Conservation (phyloP, 2,329 filamentous ascomycete species). For the Exophiala oligosperma region DNA sequence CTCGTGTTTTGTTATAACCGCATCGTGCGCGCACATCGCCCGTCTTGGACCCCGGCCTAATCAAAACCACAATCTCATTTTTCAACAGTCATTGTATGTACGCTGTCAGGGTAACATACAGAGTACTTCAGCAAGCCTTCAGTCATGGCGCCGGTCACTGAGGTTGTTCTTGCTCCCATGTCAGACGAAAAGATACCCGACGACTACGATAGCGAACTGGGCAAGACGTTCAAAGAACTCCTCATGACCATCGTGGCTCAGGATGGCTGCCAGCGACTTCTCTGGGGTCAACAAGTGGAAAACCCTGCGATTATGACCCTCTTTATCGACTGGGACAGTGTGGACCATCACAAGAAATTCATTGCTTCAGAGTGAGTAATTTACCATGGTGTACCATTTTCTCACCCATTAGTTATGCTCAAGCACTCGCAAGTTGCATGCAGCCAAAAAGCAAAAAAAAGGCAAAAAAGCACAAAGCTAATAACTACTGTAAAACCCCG, state of each 20-base stretch:
- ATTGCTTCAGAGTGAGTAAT: constrained; percentile 24
- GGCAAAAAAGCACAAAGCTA: neutral
- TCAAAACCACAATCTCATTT: neutral
- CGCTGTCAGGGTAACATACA: too few species aligned
- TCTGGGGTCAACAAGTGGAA: constrained; percentile 30
- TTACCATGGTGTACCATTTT: neutral
- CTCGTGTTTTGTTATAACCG: too few species aligned
- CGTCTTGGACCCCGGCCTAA: too few species aligned
- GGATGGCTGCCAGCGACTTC: constrained; percentile 27
- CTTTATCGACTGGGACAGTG: constrained; percentile 32
- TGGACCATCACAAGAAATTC: constrained; percentile 32
- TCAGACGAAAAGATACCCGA: constrained; percentile 21
- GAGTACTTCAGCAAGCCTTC: too few species aligned
- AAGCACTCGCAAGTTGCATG: too few species aligned
- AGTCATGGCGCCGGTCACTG: constrained; percentile 16
- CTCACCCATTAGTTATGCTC: too few species aligned
- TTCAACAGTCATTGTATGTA: neutral
- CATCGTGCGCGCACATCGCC: too few species aligned
- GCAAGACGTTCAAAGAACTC: constrained; percentile 21
- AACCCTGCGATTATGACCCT: constrained; percentile 26
- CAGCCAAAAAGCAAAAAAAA: too few species aligned
- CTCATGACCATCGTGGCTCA: constrained; percentile 29
- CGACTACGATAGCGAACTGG: constrained; percentile 19
- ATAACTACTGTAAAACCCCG: neutral
- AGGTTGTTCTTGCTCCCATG: constrained; percentile 17